Conservation (phyloP, 306 rosid species). For the Gastrolobium villosum region DNA sequence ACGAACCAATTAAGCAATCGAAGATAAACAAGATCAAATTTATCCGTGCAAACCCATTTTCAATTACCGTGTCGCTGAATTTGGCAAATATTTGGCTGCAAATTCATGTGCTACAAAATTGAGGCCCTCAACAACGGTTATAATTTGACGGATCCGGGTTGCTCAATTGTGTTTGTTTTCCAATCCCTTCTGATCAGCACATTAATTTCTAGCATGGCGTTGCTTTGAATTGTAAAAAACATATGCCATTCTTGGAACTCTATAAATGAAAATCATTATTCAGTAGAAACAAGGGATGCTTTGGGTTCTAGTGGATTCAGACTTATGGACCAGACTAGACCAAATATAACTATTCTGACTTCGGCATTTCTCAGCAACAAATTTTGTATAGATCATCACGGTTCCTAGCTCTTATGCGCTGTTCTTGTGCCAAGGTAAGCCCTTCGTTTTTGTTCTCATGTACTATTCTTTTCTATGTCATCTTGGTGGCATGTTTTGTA, state of each 20-base stretch:
- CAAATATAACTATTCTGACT: neutral
- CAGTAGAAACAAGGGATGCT: neutral
- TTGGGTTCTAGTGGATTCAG: neutral
- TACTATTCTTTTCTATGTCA: neutral
- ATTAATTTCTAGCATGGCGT: neutral
- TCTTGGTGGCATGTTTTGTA: neutral
- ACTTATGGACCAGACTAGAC: neutral
- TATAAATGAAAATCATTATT: neutral
- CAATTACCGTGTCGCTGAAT: neutral
- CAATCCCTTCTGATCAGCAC: neutral
- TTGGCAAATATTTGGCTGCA: neutral
- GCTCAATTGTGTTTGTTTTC: neutral
- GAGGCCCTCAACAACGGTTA: neutral
- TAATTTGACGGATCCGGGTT: neutral
- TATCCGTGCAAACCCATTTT: neutral
- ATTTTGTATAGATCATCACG: conserved; percentile 5
- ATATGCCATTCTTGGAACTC: neutral
- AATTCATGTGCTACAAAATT: neutral
- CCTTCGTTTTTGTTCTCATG: neutral
- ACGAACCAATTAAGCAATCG: neutral
- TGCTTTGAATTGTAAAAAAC: neutral
- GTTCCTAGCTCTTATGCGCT: neutral
- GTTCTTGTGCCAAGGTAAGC: neutral
- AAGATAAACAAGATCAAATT: neutral
- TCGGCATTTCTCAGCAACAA: neutral